Conservation (phyloP, 2,329 filamentous ascomycete species). For the Cordyceps sp. region DNA sequence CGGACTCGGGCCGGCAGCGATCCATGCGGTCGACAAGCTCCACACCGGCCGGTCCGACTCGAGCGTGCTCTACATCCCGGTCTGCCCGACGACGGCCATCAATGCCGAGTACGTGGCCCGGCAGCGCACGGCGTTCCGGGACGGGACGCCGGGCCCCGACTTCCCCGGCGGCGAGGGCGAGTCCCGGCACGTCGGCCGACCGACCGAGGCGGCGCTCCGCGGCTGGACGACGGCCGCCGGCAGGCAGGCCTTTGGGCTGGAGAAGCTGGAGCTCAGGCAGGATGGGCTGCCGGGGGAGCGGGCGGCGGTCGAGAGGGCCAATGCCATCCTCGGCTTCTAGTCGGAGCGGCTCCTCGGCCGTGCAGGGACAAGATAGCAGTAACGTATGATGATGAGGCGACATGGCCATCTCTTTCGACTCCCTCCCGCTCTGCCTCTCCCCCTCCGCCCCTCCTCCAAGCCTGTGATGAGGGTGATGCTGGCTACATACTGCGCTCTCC, state of each 20-base stretch:
- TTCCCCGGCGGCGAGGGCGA: constrained; percentile 60
- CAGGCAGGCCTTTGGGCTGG: constrained; percentile 27
- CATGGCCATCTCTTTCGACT: too few relatives aligned
- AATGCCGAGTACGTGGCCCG: constrained; percentile 56
- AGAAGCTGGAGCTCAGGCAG: constrained; percentile 14
- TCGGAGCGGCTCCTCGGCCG: too few relatives aligned
- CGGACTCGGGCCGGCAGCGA: constrained; percentile 19
- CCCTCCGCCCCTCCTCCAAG: too few relatives aligned
- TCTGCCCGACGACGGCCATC: constrained; percentile 60
- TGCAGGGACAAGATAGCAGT: too few relatives aligned
- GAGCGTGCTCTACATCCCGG: constrained; percentile 78
- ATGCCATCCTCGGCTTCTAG: constrained; percentile 26
- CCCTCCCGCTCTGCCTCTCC: too few relatives aligned
- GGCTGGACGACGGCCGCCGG: constrained; percentile 14
- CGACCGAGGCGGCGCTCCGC: constrained; percentile 21
- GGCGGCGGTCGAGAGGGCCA: constrained; percentile 21
- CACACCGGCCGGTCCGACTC: constrained; percentile 60
- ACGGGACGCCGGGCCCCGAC: constrained; percentile 51
- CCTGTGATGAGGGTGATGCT: too few relatives aligned
- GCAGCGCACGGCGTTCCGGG: constrained; percentile 55
- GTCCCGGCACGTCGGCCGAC: constrained; percentile 30
- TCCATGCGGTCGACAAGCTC: constrained; percentile 70
- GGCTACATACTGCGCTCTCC: too few relatives aligned
- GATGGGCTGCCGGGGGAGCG: constrained; percentile 17
- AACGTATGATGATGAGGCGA: too few relatives aligned